A percentile compares a stretch with the other conserved stretches of the same genome.
Conservation (phyloP, 257 asterid species). For the Solanum infundibuliforme region DNA sequence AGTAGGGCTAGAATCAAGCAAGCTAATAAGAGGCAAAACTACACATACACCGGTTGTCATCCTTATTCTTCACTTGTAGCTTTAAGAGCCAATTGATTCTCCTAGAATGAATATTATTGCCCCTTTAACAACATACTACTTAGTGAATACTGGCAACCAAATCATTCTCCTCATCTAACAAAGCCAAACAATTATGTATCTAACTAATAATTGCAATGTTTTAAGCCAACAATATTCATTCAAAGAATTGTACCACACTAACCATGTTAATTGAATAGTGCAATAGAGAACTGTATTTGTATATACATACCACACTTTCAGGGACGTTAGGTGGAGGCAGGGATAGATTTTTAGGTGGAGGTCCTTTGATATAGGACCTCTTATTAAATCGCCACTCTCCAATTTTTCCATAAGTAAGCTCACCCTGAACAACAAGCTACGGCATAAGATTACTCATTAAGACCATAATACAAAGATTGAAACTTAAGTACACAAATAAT, state of each 20-base stretch:
- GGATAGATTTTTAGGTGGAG: constrained; percentile 50
- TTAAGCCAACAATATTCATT: background rate
- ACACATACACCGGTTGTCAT: background rate
- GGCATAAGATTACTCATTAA: background rate
- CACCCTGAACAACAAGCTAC: constrained; percentile 34
- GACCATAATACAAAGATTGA: background rate
- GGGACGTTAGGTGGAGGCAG: constrained; percentile 64
- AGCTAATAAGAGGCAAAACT: background rate
- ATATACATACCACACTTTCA: constrained; percentile 51
- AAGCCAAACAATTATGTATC: background rate
- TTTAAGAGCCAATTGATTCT: background rate
- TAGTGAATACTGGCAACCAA: background rate
- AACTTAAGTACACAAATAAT: background rate
- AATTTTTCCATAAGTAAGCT: constrained; percentile 31
- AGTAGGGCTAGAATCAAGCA: background rate
- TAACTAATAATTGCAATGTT: background rate
- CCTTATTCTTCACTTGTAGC: background rate
- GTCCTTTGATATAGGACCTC: constrained; percentile 22
- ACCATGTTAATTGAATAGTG: background rate
- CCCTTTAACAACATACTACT: background rate
- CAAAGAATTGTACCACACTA: background rate
- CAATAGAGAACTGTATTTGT: background rate
- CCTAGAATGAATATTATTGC: background rate
- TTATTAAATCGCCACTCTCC: constrained; percentile 70
- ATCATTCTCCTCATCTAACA: background rate